phyloP scores from a whole-genome alignment of 23 red algal genomes.

The Gracilariopsis chorda region DNA sequence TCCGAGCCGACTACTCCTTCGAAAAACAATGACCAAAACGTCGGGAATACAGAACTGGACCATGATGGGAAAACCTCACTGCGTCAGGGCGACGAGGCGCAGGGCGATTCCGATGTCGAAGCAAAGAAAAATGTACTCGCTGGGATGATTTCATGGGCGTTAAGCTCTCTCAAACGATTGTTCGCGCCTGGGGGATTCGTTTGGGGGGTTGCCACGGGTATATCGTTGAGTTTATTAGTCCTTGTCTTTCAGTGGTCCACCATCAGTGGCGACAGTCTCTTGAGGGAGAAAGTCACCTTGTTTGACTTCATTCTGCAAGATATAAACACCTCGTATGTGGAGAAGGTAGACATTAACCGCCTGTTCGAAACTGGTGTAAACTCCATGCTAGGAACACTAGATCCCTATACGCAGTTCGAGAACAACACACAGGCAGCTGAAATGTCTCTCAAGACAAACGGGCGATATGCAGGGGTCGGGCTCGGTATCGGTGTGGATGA shows the following conservation, averaged over 20 bases:
- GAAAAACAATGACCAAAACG: no score
- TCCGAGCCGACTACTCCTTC: no score
- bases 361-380: constrained; percentile 98
- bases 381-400: constrained; percentile 91
- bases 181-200: constrained; percentile 43
- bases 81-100: no score
- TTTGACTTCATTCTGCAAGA: constrained; percentile 95
- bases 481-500: constrained; percentile 76
- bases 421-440: constrained; percentile 77
- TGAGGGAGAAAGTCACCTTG: constrained; percentile 87
- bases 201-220: constrained; percentile 24
- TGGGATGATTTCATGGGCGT: background rate
- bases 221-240: background rate
- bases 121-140: background rate
- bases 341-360: constrained; percentile 85
- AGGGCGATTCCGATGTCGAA: no score
- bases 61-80: no score
- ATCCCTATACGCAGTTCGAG: constrained; percentile 99
- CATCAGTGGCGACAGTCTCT: background rate
- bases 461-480: constrained; percentile 92
- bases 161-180: background rate
- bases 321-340: constrained; percentile 83
- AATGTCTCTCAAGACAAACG: constrained; percentile 88
- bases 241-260: background rate
- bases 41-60: no score